phyloP scores from a whole-genome alignment of 2,329 filamentous ascomycete genomes.

The Aspergillus melleus region DNA sequence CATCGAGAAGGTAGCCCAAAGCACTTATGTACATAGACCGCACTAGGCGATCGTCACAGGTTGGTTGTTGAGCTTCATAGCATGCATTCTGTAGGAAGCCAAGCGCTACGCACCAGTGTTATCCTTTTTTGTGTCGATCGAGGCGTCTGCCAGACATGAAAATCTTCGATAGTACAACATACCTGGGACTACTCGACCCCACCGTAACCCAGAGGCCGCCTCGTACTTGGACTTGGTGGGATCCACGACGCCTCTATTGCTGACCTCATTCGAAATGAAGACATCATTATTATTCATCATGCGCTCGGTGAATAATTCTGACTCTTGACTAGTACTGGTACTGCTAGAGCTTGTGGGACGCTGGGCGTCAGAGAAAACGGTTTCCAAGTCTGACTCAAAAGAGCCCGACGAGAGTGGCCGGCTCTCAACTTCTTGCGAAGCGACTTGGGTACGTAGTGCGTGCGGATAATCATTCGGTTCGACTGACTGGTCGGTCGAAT shows the following conservation, averaged over 20 bases:
- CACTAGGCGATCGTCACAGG: conserved; percentile 32
- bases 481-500: conserved; percentile 11
- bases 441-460: conserved; percentile 1
- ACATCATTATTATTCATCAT: conserved; percentile 24
- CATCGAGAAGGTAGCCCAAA: conserved; percentile 40
- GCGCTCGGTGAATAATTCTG: conserved; percentile 13
- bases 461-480: neutral
- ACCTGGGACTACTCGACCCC: conserved; percentile 39
- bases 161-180: conserved; percentile 2
- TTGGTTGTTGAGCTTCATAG: conserved; percentile 34
- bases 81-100: conserved; percentile 37
- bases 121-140: neutral
- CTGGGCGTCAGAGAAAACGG: conserved; percentile 3
- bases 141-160: neutral
- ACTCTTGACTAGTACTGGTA: conserved; percentile 7
- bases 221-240: conserved; percentile 27
- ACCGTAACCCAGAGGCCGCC: conserved; percentile 31
- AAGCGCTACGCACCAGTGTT: conserved; percentile 28
- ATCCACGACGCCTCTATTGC: conserved; percentile 10
- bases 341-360: conserved; percentile 17
- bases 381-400: conserved; percentile 1
- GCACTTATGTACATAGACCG: conserved; percentile 39
- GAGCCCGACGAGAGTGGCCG: conserved; percentile 3
- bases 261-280: conserved; percentile 16
- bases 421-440: neutral